Percentiles rank a stretch among this genome's conserved stretches.
Evolutionary conservation across 2,329 filamentous ascomycete genomes (phyloP).

Genomic region (Elsinoe batatas): DNA sequence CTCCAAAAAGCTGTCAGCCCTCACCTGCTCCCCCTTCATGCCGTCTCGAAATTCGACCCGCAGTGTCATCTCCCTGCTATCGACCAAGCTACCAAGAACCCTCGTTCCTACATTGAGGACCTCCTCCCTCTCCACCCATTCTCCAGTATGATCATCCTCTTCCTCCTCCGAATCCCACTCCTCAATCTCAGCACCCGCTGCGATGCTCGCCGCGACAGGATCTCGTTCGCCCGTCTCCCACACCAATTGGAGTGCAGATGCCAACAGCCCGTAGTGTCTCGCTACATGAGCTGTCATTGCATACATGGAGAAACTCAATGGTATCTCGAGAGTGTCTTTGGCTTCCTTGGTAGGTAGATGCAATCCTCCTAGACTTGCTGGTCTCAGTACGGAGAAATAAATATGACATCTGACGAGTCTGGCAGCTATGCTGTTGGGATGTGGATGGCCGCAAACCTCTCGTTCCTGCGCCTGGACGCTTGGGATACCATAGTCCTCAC

Average conservation of each 20-base stretch:
- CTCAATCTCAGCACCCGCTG: slow-evolving; percentile 29
- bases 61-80: slow-evolving; percentile 59
- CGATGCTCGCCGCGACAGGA: slow-evolving; percentile 55
- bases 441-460: slow-evolving; percentile 39
- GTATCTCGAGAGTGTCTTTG: slow-evolving; percentile 43
- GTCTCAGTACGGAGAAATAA: slow-evolving; percentile 35
- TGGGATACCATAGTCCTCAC: slow-evolving; percentile 64
- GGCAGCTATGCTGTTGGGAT: slow-evolving; percentile 69
- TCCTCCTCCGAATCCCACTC: slow-evolving; percentile 34
- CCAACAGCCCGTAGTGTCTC: slow-evolving; percentile 55
- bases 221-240: slow-evolving; percentile 93
- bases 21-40: not conserved
- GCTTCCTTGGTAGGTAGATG: slow-evolving; percentile 17
- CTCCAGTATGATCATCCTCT: slow-evolving; percentile 27
- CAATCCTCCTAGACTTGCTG: not conserved
- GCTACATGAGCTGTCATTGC: slow-evolving; percentile 69
- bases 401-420: slow-evolving; percentile 57
- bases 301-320: slow-evolving; percentile 71
- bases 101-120: slow-evolving; percentile 71
- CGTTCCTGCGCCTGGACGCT: slow-evolving; percentile 41
- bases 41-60: slow-evolving; percentile 49
- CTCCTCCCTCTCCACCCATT: slow-evolving; percentile 68
- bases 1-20: not conserved
- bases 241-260: slow-evolving; percentile 56
- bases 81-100: slow-evolving; percentile 73